Evolutionary conservation across 202 grass and related monocot genomes (phyloP), one percentile per base, ranked within the genome.

Genomic region (Setaria italica): DNA sequence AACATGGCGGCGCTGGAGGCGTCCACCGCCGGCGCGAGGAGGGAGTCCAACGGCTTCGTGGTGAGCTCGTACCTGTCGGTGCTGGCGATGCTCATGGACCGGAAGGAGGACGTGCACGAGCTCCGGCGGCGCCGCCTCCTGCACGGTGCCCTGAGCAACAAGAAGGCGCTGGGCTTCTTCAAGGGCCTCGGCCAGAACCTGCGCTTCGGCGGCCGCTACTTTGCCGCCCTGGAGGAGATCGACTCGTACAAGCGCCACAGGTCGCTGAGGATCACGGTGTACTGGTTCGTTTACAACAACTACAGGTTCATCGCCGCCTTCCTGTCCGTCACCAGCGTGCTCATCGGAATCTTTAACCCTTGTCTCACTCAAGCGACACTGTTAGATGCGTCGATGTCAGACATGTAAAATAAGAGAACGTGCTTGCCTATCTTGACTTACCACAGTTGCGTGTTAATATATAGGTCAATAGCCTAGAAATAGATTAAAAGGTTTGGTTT

Each of bases 51-150:
- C 51, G 50, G 33, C 5, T 42, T 4, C 34, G 0, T 43, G 19
- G 53, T 59, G 54, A 76, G 74, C 53, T 76, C 74, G 10, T 76
- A 76, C 74, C 53, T 76, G 54, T 76, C 54, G 19, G 19, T 76
- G 74, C 74, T 76, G 10, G 74, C 53, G 54, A 73, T 51, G 70
- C 70, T 73, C 43, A 73, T 73, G 70, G 46, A 73, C 46, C 7
- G 70, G 0, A 14, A 73, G 25, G 46, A 49, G 25, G 70, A 76
- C 74, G 74, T 76, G 74, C 74, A 76, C 9, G 4, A 59, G 74
- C 74, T 76, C 4, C 53, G 74, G 17, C 9, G 20, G 5, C 13
- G 20, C 0, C 4, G 20, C 0, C 4, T 76, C 4, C 51, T 76
- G 16, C 10, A n/a, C 2, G 39, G 72, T 33, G 11, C 15, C 1